Evolutionary conservation across 1,284 basidiomycete species (phyloP).

Genomic region (Sparassis latifolia): DNA sequence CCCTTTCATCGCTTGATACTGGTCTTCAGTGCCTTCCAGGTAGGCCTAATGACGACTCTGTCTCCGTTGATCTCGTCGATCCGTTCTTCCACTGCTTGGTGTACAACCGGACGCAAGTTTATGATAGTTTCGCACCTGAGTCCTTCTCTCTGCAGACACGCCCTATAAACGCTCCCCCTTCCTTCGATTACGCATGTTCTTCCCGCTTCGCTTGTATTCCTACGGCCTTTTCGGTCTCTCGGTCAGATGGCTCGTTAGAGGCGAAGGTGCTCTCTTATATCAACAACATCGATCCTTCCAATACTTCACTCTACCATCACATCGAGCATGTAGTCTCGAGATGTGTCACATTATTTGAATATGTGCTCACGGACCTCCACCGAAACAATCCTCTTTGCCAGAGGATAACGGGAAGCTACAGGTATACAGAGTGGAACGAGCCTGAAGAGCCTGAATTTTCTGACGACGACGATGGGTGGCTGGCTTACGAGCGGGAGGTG

Average conservation of each 20-base stretch:
- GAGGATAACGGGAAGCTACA: slow-evolving; percentile 34
- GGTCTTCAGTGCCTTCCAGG: slow-evolving; percentile 1
- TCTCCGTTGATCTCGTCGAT: slow-evolving; percentile 31
- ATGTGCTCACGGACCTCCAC: slow-evolving; percentile 45
- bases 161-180: slow-evolving; percentile 24
- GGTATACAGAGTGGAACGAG: slow-evolving; percentile 41
- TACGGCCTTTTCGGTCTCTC: slow-evolving; percentile 35
- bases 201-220: slow-evolving; percentile 37
- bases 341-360: slow-evolving; percentile 46
- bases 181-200: slow-evolving; percentile 32
- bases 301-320: slow-evolving; percentile 27
- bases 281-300: slow-evolving; percentile 44
- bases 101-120: slow-evolving; percentile 36
- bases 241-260: slow-evolving; percentile 11
- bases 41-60: background rate
- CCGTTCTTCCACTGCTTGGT: slow-evolving; percentile 38
- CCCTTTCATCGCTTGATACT: background rate
- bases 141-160: slow-evolving; percentile 9
- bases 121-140: slow-evolving; percentile 10
- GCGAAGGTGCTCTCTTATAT: slow-evolving; percentile 43
- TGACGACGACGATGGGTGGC: slow-evolving; percentile 43
- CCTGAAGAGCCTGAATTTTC: slow-evolving; percentile 42
- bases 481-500: slow-evolving; percentile 32
- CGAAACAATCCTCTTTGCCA: slow-evolving; percentile 37
- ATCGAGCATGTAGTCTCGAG: slow-evolving; percentile 31